A percentile compares a stretch with the other conserved stretches of the same genome.
These are phyloP conservation scores for Fusarium cyanostomum DNA, from an alignment of 2,329 filamentous ascomycete species.

Conservation along the genomic window DNA sequence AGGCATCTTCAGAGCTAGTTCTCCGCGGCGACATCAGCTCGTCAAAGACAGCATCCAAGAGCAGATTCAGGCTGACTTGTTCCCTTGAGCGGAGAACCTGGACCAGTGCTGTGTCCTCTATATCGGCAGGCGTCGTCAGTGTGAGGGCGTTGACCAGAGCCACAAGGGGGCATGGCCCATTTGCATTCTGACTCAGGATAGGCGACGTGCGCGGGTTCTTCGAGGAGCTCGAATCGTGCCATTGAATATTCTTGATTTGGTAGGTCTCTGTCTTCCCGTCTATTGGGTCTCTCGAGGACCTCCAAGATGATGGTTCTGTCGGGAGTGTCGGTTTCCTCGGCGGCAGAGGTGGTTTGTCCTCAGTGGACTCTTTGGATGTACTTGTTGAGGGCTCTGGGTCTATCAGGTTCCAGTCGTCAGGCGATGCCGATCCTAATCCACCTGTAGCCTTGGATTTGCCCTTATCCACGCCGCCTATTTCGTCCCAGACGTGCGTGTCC, in stretches of 20 bases:
- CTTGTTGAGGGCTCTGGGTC: constrained; percentile 52
- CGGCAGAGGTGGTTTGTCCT: constrained; percentile 50
- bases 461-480: constrained; percentile 53
- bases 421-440: constrained; percentile 26
- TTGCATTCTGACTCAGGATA: constrained; percentile 90
- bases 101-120: constrained; percentile 73
- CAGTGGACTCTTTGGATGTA: constrained; percentile 12
- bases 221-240: constrained; percentile 72
- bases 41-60: constrained; percentile 91
- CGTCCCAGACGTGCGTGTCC: constrained; percentile 62
- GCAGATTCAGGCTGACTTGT: constrained; percentile 84
- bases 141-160: constrained; percentile 93
- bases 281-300: constrained; percentile 54
- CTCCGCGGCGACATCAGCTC: constrained; percentile 85
- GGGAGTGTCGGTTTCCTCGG: constrained; percentile 44
- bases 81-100: constrained; percentile 82
- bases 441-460: constrained; percentile 52
- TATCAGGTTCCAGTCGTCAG: constrained; percentile 63
- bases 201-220: constrained; percentile 80
- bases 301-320: constrained; percentile 45
- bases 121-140: constrained; percentile 76
- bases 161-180: constrained; percentile 92
- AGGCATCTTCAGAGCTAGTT: constrained; percentile 66
- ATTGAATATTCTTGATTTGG: constrained; percentile 89
- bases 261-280: constrained; percentile 78